Conservation (phyloP, 768 basidiomycete species). For the Phylloporus sp. region DNA sequence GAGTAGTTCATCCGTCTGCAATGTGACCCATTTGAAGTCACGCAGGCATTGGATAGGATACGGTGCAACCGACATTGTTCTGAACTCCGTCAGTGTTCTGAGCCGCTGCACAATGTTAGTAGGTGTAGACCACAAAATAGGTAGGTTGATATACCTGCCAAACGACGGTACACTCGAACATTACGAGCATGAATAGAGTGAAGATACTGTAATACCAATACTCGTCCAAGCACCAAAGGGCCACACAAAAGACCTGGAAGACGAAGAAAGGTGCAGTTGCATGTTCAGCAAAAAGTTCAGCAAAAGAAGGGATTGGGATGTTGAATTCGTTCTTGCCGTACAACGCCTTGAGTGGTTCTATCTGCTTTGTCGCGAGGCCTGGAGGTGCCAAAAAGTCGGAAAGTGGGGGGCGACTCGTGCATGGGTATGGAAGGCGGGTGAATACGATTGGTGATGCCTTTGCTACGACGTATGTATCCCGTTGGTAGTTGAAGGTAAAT, state of each 20-base stretch:
- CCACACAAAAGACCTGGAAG: constrained; percentile 97
- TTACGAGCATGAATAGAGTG: constrained; percentile 96
- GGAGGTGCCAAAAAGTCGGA: constrained; percentile 57
- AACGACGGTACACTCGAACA: constrained; percentile 98
- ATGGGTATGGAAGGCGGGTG: constrained; percentile 83
- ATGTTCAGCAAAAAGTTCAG: constrained; percentile 89
- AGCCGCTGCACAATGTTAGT: constrained; percentile 58
- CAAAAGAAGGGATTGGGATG: constrained; percentile 94
- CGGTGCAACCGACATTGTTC: constrained; percentile 93
- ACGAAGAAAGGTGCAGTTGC: constrained; percentile 99
- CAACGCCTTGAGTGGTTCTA: constrained; percentile 53
- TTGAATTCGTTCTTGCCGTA: constrained; percentile 96
- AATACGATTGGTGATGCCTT: constrained; percentile 60
- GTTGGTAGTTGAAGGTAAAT: constrained; percentile 91
- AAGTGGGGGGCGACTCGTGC: constrained; percentile 64
- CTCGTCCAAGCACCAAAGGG: constrained; percentile 95
- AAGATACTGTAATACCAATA: constrained; percentile 99
- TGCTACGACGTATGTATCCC: constrained; percentile 82
- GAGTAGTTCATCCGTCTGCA: constrained; percentile 83
- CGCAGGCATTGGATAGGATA: constrained; percentile 83
- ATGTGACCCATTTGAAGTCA: constrained; percentile 70
- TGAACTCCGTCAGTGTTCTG: constrained; percentile 88
- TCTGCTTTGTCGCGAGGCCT: constrained; percentile 48
- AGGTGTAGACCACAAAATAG: background rate
- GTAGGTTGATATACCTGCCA: constrained; percentile 71